Evolutionary conservation across 768 basidiomycete genomes (phyloP), one percentile per base, ranked within the genome.

Genomic region (Suillus ampliporus): DNA sequence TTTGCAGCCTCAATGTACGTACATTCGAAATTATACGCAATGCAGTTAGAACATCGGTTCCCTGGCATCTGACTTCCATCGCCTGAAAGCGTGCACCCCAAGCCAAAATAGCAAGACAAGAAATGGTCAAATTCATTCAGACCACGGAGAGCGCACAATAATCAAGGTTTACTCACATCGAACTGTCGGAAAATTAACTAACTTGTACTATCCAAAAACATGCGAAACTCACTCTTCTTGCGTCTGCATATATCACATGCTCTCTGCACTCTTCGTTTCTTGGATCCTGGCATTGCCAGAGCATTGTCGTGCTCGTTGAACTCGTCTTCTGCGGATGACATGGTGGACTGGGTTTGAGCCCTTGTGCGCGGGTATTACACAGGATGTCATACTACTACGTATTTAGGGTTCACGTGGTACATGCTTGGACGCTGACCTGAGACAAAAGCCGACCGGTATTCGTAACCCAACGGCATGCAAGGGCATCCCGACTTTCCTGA

Each of bases 161-260:
- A 14, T 15, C 35, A 21, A 34, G 6, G 41, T 38, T 67, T 43
- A 68, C 86, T 76, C 77, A 88, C 89, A 91, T 76, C 89, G 82
- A 73, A 91, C 89, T 89, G 57, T 63, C 37, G 48, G 6, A 63
- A 57, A 61, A 66, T 65, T 26, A 51, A 50, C 54, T 46, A 23
- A 21, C 6, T 13, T 65, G 66, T 40, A 26, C 15, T n/a, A 43
- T 10, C 19, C 46, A 23, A 28, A 47, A 26, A 23, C 46, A 53
- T n/a, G 58, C 14, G 19, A n/a, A 61, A 54, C 85, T 65, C 62
- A 89, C 91, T 88, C 78, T 95, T 95, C 82, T 94, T 94, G 61
- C 91, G 80, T 41, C 93, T 81, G 71, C 93, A 95, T 0, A 88
- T 83, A 69, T 94, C 92, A 71, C 93, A 95, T 8, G 92, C 92